A percentile compares a stretch with the other conserved stretches of the same genome.
Evolutionary conservation across 2,329 filamentous ascomycete species (phyloP).

Genomic region (Fusarium marasasianum): DNA sequence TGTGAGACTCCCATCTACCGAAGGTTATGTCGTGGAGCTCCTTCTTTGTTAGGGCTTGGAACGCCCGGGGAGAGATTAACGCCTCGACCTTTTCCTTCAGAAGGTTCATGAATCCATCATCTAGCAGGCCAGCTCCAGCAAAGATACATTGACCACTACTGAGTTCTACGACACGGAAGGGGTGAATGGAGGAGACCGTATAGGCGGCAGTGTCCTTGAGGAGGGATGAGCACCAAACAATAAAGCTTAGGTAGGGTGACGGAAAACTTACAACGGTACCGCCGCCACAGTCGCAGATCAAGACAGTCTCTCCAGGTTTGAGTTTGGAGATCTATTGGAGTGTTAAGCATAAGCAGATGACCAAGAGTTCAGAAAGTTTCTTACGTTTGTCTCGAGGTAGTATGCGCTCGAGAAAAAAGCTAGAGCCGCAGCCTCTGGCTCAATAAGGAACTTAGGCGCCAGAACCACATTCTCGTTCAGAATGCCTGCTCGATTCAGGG

Average conservation of each 20-base stretch:
- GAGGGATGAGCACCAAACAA: neutral
- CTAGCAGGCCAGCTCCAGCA: accelerated
- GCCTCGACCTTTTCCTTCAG: neutral
- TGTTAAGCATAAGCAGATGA: neutral
- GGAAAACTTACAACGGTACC: neutral
- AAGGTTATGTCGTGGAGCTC: no score
- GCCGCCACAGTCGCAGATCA: neutral
- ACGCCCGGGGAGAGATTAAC: neutral
- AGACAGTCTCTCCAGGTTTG: neutral
- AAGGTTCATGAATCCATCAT: neutral
- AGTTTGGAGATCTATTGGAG: neutral
- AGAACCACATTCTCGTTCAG: neutral
- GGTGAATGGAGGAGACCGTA: neutral
- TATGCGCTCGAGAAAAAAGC: neutral
- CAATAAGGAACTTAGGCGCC: neutral
- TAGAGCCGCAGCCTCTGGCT: neutral
- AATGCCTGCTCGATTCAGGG: accelerated
- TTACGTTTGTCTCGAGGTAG: neutral
- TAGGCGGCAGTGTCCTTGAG: neutral
- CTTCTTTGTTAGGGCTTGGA: accelerated
- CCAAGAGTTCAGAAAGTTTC: neutral
- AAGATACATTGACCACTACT: neutral
- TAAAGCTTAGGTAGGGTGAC: neutral
- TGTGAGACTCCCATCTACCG: no score
- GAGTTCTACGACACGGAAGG: neutral